Conservation (phyloP, 1,139 yeast species). For the Candida frijolesensis region DNA sequence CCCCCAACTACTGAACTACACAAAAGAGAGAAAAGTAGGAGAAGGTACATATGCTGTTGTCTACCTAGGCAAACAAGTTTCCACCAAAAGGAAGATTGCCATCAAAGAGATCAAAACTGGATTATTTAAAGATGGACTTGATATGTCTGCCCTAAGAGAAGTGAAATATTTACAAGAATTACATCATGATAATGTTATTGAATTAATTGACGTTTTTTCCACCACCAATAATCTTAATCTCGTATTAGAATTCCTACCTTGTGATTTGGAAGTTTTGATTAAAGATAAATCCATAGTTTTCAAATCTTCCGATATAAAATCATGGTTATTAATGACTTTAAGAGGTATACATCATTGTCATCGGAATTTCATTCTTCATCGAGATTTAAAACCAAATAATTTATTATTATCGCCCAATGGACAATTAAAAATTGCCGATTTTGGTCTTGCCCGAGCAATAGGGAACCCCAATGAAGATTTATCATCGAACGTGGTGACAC, state of each 20-base stretch:
- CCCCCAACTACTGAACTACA: conserved; percentile 25
- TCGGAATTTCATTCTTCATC: conserved; percentile 82
- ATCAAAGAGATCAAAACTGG: conserved; percentile 95
- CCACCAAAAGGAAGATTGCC: conserved; percentile 70
- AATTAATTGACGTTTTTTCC: conserved; percentile 82
- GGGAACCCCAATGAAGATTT: conserved; percentile 79
- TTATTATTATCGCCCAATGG: conserved; percentile 85
- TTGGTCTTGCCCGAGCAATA: conserved; percentile 87
- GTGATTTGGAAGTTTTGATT: conserved; percentile 87
- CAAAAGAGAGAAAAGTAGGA: conserved; percentile 83
- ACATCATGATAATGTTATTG: conserved; percentile 81
- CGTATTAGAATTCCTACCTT: conserved; percentile 88
- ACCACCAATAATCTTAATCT: conserved; percentile 73
- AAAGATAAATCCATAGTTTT: conserved; percentile 79
- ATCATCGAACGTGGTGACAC: conserved; percentile 91
- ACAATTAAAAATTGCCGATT: conserved; percentile 90
- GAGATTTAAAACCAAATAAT: conserved; percentile 86
- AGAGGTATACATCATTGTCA: conserved; percentile 97
- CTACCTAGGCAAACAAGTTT: conserved; percentile 70
- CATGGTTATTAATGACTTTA: conserved; percentile 92
- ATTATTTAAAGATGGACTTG: conserved; percentile 92
- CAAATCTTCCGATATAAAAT: conserved; percentile 83
- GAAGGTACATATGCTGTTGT: conserved; percentile 99
- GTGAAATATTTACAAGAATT: conserved; percentile 90
- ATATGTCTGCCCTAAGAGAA: conserved; percentile 96